Conservation (phyloP, 1,139 yeast genomes). For the Taiozyma sp. region DNA sequence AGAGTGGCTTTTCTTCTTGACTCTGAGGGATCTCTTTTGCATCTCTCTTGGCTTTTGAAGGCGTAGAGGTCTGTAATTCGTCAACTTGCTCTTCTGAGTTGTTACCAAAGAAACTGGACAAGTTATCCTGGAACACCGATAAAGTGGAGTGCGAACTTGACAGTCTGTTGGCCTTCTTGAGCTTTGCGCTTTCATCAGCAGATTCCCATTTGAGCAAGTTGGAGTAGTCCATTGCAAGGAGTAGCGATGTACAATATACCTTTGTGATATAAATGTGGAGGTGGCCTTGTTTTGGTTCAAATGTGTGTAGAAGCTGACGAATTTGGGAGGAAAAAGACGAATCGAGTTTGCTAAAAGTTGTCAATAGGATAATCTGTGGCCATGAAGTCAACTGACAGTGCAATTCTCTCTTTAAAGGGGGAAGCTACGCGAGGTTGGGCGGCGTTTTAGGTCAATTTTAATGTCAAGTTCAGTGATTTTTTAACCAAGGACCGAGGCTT, state of each 20-base stretch:
- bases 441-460: neutral
- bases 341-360: neutral
- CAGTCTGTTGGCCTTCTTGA: neutral
- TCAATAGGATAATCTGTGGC: neutral
- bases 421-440: neutral
- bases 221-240: slow-evolving; percentile 10
- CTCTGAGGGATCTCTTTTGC: neutral
- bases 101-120: slow-evolving; percentile 8
- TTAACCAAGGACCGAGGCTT: neutral
- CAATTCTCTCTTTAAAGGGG: neutral
- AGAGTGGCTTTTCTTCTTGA: neutral
- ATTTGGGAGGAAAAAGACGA: neutral
- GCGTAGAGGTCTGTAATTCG: neutral
- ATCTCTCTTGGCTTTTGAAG: neutral
- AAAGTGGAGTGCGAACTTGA: slow-evolving; percentile 6
- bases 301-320: neutral
- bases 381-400: neutral
- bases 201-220: slow-evolving; percentile 13
- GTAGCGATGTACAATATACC: neutral
- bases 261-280: neutral
- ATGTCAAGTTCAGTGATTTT: neutral
- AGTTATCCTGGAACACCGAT: slow-evolving; percentile 14
- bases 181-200: neutral
- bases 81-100: slow-evolving; percentile 4
- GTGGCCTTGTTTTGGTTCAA: neutral